phyloP scores from a whole-genome alignment of 208 protist species.

The Dictyostelium gargantuum region DNA sequence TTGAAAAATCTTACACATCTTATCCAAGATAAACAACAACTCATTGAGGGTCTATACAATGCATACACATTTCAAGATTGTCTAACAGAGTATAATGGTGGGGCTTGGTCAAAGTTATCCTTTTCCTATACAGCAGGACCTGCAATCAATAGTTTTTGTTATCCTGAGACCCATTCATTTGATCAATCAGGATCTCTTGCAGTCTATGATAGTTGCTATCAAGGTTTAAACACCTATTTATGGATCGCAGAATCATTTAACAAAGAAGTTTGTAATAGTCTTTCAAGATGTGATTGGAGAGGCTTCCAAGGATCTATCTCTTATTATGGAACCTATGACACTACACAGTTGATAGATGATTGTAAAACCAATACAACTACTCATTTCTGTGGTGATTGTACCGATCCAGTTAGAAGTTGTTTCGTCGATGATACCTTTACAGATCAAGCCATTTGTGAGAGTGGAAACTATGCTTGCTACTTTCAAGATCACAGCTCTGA shows the following conservation, averaged over 20 bases:
- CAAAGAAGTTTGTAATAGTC: background rate
- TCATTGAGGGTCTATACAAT: background rate
- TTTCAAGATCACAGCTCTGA: background rate
- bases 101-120: background rate
- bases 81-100: background rate
- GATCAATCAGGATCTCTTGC: background rate
- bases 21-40: background rate
- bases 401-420: background rate
- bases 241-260: background rate
- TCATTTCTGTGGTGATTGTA: conserved; percentile 37
- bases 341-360: background rate
- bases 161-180: background rate
- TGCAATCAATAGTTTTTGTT: background rate
- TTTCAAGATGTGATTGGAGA: conserved; percentile 6
- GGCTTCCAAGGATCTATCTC: background rate
- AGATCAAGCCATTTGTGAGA: background rate
- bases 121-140: background rate
- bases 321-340: background rate
- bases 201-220: background rate
- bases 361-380: background rate
- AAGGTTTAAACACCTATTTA: background rate
- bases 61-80: background rate
- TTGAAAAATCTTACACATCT: no score
- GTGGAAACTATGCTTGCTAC: background rate
- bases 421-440: background rate